A percentile compares a stretch with the other conserved stretches of the same genome.
These are phyloP conservation scores for Carex myosuroides DNA, from an alignment of 176 grass and related monocot genomes.

Conservation along the genomic window DNA sequence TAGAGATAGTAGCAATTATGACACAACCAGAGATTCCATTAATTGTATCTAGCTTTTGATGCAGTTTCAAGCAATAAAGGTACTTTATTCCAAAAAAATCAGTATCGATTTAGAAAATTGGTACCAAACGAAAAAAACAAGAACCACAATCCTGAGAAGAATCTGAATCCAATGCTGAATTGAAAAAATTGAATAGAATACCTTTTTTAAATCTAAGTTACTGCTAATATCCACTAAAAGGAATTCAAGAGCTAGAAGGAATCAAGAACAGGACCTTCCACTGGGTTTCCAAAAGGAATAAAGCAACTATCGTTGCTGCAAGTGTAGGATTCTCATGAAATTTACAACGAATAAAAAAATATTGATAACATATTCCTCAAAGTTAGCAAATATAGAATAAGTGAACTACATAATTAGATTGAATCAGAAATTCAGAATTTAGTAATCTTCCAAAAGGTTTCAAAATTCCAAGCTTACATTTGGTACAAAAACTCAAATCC, in stretches of 20 bases:
- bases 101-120: not conserved
- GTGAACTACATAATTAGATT: not conserved
- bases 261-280: not conserved
- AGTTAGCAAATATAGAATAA: not conserved
- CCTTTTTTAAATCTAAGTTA: not conserved
- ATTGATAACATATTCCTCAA: not conserved
- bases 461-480: not conserved
- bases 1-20: not conserved
- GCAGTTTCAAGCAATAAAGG: not conserved
- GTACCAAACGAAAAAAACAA: not conserved
- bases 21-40: not conserved
- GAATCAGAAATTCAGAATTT: constrained; percentile 8
- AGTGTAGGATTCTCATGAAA: constrained; percentile 8
- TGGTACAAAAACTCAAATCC: constrained; percentile 11
- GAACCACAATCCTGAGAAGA: not conserved
- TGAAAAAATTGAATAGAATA: not conserved
- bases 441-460: not conserved
- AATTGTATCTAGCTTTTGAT: not conserved
- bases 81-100: not conserved
- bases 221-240: not conserved
- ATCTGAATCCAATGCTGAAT: not conserved
- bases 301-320: not conserved
- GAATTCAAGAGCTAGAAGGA: constrained; percentile 3
- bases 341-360: constrained; percentile 14
- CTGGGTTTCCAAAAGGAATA: constrained; percentile 8